Evolutionary conservation across 179 eudicot genomes (phyloP), one percentile per base, ranked within the genome.

Genomic region (Silene coronaria): DNA sequence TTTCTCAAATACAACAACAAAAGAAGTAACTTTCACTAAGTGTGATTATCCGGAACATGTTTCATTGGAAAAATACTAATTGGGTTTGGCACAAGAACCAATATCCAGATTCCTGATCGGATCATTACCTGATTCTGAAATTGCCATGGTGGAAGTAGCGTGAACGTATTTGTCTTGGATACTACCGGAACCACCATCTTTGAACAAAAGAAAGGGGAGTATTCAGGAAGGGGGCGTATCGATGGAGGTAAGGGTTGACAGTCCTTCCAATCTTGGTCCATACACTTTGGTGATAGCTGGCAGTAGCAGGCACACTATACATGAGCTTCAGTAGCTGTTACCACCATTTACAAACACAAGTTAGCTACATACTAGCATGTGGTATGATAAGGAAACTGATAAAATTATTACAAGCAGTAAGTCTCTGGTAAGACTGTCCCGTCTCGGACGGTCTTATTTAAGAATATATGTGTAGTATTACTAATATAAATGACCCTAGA

Each of bases 131-230:
- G 24, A 22, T 51, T 71, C n/a, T 48, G 62, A 3, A 12, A 36
- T 34, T 21, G 42, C 26, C 45, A 12, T 45, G 11, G 19, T 19
- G 22, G 16, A 55, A 38, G 17, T 30, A 32, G 58, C 28, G 13
- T 22, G 17, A 24, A 26, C 42, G 30, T 22, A 21, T 7, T 23
- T 16, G 24, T 11, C 27, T 23, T 42, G 16, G 0, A 16, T 73
- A 69, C 87, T 87, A 93, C 83, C 97, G 84, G 30, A 89, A 82
- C 98, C 98, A 96, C 99, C 99, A 96, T 82, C 85, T 87, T 80
- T 91, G 98, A 48, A 87, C 73, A 51, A 86, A 76, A 19, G 89
- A 86, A 30, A 91, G 70, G 19, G 98, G 96, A 77, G 89, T 81
- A 73, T 79, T 85, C 59, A 96, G 72, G 83, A 93, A 91, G 22